These are phyloP conservation scores for Brasenia schreberi DNA, from an alignment of 164 flowering plant genomes.

Conservation along the genomic window DNA sequence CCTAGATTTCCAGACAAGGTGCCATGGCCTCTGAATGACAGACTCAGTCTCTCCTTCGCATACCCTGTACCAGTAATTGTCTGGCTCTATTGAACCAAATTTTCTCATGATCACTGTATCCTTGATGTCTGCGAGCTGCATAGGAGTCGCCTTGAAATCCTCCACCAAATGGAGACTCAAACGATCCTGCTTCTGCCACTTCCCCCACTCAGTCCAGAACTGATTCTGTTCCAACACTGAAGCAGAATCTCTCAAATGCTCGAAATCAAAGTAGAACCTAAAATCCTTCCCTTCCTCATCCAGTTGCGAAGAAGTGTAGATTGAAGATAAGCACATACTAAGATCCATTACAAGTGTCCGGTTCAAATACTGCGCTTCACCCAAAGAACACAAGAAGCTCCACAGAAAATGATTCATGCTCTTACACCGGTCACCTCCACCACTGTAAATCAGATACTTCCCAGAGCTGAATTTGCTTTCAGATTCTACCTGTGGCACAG, in stretches of 20 bases:
- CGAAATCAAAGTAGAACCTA: slow-evolving; percentile 84
- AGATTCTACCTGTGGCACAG: slow-evolving; percentile 64
- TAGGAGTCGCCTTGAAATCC: slow-evolving; percentile 62
- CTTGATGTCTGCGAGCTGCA: slow-evolving; percentile 50
- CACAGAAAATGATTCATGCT: slow-evolving; percentile 83
- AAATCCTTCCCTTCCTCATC: slow-evolving; percentile 94
- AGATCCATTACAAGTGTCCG: slow-evolving; percentile 80
- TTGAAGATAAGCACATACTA: slow-evolving; percentile 59
- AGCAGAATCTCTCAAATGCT: slow-evolving; percentile 74
- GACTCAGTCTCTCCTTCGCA: slow-evolving; percentile 91
- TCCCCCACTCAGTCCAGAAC: slow-evolving; percentile 73
- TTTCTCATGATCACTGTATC: slow-evolving; percentile 79
- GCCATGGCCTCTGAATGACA: slow-evolving; percentile 83
- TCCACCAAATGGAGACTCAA: slow-evolving; percentile 61
- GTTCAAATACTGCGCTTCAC: slow-evolving; percentile 88
- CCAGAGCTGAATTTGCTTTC: slow-evolving; percentile 57
- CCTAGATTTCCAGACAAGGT: slow-evolving; percentile 69
- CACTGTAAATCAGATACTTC: slow-evolving; percentile 54
- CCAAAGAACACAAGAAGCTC: slow-evolving; percentile 89
- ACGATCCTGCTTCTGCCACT: slow-evolving; percentile 57
- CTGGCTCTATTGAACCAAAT: slow-evolving; percentile 64
- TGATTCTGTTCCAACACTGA: slow-evolving; percentile 63
- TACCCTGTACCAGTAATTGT: slow-evolving; percentile 90
- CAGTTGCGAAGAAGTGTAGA: slow-evolving; percentile 47
- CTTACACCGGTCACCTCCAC: slow-evolving; percentile 94